Evolutionary conservation across 768 basidiomycete genomes (phyloP), one percentile per base, ranked within the genome.

Genomic region (Ramaria rubella): DNA sequence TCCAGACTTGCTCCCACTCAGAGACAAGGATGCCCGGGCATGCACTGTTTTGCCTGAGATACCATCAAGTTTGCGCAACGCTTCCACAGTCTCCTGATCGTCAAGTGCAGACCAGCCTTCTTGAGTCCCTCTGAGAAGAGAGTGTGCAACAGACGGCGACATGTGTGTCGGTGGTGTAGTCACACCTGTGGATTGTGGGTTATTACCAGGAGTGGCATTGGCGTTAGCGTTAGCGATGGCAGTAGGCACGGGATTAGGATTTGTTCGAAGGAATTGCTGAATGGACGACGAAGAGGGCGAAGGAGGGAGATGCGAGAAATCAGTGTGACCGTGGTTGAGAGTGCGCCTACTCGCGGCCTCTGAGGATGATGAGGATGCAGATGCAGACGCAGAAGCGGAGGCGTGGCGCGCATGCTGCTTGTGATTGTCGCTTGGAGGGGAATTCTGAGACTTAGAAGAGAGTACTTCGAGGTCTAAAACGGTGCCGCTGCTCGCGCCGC

Each of bases 281-380:
- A 94, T 92, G 5, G 89, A 89, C 5, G 88, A 84, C n/a, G 90
- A 83, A 2, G 92, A 91, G 19, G 92, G 92, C 14, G 92, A 94
- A 14, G 94, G 90, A 12, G 92, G 92, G 4, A 95, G 76, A 65
- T 90, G 90, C 1, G 93, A 91, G 69, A 90, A 93, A 68, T 94
- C 92, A 6, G 66, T 64, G 78, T 84, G 49, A 81, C 21, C 21
- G 29, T 56, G 55, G 40, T 56, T 76, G 54, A 82, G 82, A 36
- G 78, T 78, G 34, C 87, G 85, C 19, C 88, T 81, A 43, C 80
- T 66, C 61, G 69, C 24, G 15, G 70, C 75, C 53, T 75, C 76
- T 65, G 75, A 85, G 38, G 83, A 85, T 23, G 79, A 82, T 15
- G 80, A 85, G 45, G 84, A 87, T 51, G 86, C 80, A 0, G 52